Evolutionary conservation across 2,329 filamentous ascomycete genomes (phyloP).

Genomic region (Fusarium sp.): DNA sequence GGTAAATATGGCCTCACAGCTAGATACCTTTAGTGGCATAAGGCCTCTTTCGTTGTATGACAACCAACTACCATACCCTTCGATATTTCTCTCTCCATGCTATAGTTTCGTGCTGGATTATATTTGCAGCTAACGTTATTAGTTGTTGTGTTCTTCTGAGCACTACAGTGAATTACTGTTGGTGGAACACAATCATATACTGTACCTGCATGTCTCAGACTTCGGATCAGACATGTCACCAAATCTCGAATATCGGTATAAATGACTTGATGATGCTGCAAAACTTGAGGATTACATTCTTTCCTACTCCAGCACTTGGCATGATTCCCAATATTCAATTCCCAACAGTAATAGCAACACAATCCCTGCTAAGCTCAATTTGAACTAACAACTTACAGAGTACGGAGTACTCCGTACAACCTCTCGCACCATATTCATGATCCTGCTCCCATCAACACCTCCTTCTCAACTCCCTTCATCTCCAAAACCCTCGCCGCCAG

Average conservation of each 20-base stretch:
- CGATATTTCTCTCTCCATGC: not conserved
- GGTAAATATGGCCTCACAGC: too few relatives aligned
- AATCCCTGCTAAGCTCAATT: too few relatives aligned
- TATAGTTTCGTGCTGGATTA: not conserved
- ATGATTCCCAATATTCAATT: too few relatives aligned
- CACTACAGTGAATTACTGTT: not conserved
- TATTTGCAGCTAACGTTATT: not conserved
- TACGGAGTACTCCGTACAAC: too few relatives aligned
- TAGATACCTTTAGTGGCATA: too few relatives aligned
- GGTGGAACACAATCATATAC: not conserved
- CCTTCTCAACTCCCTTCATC: conserved; percentile 20
- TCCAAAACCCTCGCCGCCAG: conserved; percentile 32
- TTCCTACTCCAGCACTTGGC: too few relatives aligned
- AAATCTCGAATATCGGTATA: not conserved
- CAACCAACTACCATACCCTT: not conserved
- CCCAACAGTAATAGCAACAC: not conserved
- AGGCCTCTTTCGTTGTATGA: not conserved
- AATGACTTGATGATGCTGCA: not conserved
- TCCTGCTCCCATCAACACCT: conserved; percentile 9
- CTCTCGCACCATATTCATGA: not conserved
- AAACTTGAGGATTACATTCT: too few relatives aligned
- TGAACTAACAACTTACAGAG: too few relatives aligned
- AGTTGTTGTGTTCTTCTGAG: conserved; percentile 4
- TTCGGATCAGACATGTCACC: not conserved
- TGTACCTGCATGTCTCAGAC: not conserved